Conservation (phyloP, 2,329 filamentous ascomycete species). For the Fusarium phyllophilum region DNA sequence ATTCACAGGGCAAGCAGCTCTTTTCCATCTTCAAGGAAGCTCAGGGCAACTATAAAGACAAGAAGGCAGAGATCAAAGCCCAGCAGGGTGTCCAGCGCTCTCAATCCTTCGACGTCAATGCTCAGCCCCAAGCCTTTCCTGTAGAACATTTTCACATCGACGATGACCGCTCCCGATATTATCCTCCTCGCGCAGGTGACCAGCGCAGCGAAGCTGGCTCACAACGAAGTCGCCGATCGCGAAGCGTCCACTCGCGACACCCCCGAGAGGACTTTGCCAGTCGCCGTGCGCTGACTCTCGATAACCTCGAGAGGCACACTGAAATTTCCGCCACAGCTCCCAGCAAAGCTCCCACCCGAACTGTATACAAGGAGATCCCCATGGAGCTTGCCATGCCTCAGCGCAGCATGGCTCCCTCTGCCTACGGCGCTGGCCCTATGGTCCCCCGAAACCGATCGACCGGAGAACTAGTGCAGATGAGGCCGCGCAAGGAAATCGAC, state of each 20-base stretch:
- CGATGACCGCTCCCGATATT: slow-evolving; percentile 48
- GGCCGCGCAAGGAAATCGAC: slow-evolving; percentile 70
- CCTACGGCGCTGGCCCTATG: slow-evolving; percentile 42
- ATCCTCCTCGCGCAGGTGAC: slow-evolving; percentile 49
- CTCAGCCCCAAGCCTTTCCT: slow-evolving; percentile 24
- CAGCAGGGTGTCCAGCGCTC: slow-evolving; percentile 70
- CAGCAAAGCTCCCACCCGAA: slow-evolving; percentile 55
- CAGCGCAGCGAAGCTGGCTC: slow-evolving; percentile 54
- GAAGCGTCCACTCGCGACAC: slow-evolving; percentile 46
- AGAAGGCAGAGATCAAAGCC: slow-evolving; percentile 82
- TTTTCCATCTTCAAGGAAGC: slow-evolving; percentile 93
- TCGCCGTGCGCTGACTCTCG: slow-evolving; percentile 59
- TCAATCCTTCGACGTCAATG: slow-evolving; percentile 64
- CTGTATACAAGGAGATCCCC: slow-evolving; percentile 52
- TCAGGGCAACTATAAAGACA: slow-evolving; percentile 85
- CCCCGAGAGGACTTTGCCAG: slow-evolving; percentile 46
- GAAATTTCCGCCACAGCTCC: slow-evolving; percentile 63
- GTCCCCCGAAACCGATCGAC: slow-evolving; percentile 54
- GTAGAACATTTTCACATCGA: slow-evolving; percentile 32
- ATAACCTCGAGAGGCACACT: slow-evolving; percentile 63
- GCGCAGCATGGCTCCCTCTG: slow-evolving; percentile 42
- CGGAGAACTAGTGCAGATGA: slow-evolving; percentile 47
- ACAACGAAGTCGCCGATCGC: slow-evolving; percentile 54
- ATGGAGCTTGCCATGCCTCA: slow-evolving; percentile 52
- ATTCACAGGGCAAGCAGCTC: slow-evolving; percentile 83